Evolutionary conservation across 805 yeast genomes (phyloP).

Genomic region (Cyberlindnera xylosilytica): DNA sequence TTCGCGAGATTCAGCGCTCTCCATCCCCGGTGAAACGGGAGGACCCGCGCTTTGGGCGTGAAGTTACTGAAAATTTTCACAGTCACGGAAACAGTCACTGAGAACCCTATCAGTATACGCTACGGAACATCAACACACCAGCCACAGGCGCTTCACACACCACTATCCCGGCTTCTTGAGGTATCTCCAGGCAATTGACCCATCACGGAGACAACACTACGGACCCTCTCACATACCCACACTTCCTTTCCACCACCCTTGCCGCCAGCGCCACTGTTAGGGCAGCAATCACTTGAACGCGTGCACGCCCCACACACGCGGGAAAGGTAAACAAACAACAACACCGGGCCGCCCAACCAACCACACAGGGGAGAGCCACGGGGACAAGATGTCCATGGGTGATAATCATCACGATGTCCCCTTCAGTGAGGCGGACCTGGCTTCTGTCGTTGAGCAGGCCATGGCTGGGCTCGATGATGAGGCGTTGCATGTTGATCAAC

Average conservation of each 20-base stretch:
- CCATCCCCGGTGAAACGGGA: slow-evolving; percentile 3
- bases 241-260: no score
- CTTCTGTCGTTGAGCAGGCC: slow-evolving; percentile 39
- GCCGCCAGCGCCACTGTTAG: not conserved
- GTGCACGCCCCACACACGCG: slow-evolving; percentile 9
- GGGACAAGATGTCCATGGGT: slow-evolving; percentile 3
- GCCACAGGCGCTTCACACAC: slow-evolving; percentile 2
- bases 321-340: slow-evolving; percentile 15
- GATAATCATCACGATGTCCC: slow-evolving; percentile 4
- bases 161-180: not conserved
- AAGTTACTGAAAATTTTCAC: slow-evolving; percentile 28
- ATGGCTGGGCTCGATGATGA: slow-evolving; percentile 27
- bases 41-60: not conserved
- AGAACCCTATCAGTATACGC: slow-evolving; percentile 15
- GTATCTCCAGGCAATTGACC: not conserved
- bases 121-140: slow-evolving; percentile 23
- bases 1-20: no score
- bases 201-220: not conserved
- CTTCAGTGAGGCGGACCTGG: slow-evolving; percentile 32
- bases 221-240: not conserved
- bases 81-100: slow-evolving; percentile 31
- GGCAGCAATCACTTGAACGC: not conserved
- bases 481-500: slow-evolving; percentile 15
- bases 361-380: no score
- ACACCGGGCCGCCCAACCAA: not conserved